Evolutionary conservation across 192 early-diverging fungal species (phyloP).

Genomic region (Mortierella antarctica): DNA sequence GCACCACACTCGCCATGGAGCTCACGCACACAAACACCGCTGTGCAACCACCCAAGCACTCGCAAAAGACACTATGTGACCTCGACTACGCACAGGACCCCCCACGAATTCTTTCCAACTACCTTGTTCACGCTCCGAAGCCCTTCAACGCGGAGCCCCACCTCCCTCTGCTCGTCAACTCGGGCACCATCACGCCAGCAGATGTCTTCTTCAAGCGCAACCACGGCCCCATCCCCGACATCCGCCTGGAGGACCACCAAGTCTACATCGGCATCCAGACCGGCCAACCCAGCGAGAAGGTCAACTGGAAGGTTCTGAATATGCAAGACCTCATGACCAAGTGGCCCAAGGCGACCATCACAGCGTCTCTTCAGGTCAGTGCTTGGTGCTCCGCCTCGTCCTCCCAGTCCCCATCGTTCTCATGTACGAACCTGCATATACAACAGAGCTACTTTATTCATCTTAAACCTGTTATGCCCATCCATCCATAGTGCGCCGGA

Average conservation of each 20-base stretch:
- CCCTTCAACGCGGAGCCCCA: slow-evolving; percentile 92
- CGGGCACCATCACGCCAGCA: slow-evolving; percentile 79
- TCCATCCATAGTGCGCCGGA: slow-evolving; percentile 73
- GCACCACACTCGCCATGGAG: slow-evolving; percentile 2
- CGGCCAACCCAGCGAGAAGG: background rate
- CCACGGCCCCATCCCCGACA: slow-evolving; percentile 88
- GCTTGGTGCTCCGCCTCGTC: background rate
- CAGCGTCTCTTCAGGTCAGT: slow-evolving; percentile 43
- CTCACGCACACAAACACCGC: background rate
- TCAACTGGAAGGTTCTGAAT: slow-evolving; percentile 36
- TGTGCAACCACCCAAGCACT: slow-evolving; percentile 21
- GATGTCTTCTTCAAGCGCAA: slow-evolving; percentile 86
- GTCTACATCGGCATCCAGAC: slow-evolving; percentile 66
- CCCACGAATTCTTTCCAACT: slow-evolving; percentile 63
- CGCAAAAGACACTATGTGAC: slow-evolving; percentile 18
- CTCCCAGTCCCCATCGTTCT: background rate
- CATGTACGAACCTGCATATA: background rate
- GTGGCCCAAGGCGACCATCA: slow-evolving; percentile 47
- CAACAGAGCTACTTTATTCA: background rate
- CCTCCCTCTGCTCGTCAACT: slow-evolving; percentile 62
- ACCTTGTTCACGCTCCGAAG: slow-evolving; percentile 71
- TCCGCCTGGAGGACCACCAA: slow-evolving; percentile 64
- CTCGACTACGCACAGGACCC: slow-evolving; percentile 80
- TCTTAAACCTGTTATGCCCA: background rate
- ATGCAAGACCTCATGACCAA: slow-evolving; percentile 54